Base-by-base conservation (phyloP, 352 stramenopile species). In the Globisporangium middletonii region DNA sequence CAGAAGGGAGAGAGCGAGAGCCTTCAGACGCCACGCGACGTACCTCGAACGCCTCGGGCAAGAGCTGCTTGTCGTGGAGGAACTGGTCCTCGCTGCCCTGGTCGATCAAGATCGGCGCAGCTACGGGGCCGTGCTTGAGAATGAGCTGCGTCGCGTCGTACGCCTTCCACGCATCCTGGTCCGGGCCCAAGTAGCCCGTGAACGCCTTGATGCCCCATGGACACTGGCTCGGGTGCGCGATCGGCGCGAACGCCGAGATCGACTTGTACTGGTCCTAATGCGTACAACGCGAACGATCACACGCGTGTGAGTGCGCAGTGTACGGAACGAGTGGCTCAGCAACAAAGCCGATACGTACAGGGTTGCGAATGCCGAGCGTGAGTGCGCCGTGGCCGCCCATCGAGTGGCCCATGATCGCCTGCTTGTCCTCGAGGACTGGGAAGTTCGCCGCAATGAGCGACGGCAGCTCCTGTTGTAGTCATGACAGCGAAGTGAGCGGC, bases 181-280 rank as follows among this genome's bases (percentile, higher is more conserved):
- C 91, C 9, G 77, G 78, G 18, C 95, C 96, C 15, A 99, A 77
- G 77, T 99, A 99, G 43, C 89, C 91, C 50, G 86, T 94, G 69
- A 99, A 99, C 5, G 96, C 97, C 73, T 99, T 99, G 38, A 98
- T 81, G 28, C 97, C 97, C 97, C 97, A 99, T n/a, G 95, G 94
- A 63, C 95, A 98, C 44, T 95, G 78, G 6, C 79, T 96, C 55
- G 96, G 97, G 70, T 99, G 96, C 47, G 80, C 91, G 69, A 99
- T 99, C 16, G 97, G 96, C 11, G 95, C 77, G 60, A 99, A 98
- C 4, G 96, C 96, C 45, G 88, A 98, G 18, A 99, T 97, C 50
- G 86, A 96, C 60, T 77, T 81, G 86, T 95, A 98, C 68, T 82
- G 75, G 37, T 81, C 74, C 60, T 88, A 50, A 33, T 8, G 59